Percentiles rank a stretch among this genome's conserved stretches.
These are phyloP conservation scores for Iris pallida DNA, from an alignment of 116 monocot species.

Conservation along the genomic window DNA sequence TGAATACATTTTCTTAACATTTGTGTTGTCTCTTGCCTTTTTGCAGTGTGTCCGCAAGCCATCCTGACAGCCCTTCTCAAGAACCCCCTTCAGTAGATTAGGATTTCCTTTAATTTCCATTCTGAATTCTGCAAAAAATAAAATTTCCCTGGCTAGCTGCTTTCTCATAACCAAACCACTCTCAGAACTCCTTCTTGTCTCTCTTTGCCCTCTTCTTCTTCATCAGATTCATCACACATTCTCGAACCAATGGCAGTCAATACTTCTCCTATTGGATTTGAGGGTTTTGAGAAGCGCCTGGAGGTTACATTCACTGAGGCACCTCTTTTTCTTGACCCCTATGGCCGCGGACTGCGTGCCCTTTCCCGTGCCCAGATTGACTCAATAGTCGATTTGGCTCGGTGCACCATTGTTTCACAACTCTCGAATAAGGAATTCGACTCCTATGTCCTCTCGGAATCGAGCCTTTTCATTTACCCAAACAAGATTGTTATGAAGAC, in stretches of 20 bases:
- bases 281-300: slow-evolving; percentile 23
- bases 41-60: slow-evolving; percentile 21
- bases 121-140: background rate
- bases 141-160: slow-evolving; percentile 10
- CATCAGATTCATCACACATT: background rate
- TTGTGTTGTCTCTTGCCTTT: background rate
- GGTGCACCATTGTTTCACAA: slow-evolving; percentile 9
- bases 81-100: background rate
- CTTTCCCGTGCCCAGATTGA: slow-evolving; percentile 15
- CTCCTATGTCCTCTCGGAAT: slow-evolving; percentile 21
- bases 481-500: slow-evolving; percentile 20
- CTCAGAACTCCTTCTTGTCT: background rate
- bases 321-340: slow-evolving; percentile 14
- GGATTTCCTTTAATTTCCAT: slow-evolving; percentile 2
- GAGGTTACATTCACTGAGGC: slow-evolving; percentile 17
- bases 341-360: slow-evolving; percentile 7
- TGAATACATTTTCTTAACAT: background rate
- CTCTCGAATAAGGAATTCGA: slow-evolving; percentile 23
- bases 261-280: slow-evolving; percentile 19
- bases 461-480: slow-evolving; percentile 21
- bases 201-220: background rate
- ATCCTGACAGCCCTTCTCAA: slow-evolving; percentile 15
- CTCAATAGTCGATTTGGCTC: slow-evolving; percentile 8
- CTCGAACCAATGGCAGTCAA: slow-evolving; percentile 4
- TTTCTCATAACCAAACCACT: slow-evolving; percentile 11